Evolutionary conservation across 768 basidiomycete genomes (phyloP).

Genomic region (Tephrocybe sp.): DNA sequence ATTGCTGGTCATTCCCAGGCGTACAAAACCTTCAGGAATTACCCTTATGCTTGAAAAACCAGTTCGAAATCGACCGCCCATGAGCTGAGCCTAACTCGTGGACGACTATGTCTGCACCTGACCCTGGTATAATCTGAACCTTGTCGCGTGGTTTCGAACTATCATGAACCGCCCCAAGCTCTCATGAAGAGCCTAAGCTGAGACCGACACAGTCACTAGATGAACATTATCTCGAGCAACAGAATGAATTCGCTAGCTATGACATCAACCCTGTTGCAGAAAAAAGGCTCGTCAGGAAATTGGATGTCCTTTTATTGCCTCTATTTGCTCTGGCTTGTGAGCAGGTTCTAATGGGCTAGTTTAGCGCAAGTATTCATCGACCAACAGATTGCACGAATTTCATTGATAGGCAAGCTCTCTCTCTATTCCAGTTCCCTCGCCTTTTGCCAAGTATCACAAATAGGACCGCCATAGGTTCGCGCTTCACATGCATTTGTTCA

Average conservation of each 20-base stretch:
- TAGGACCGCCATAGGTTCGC: conserved; percentile 23
- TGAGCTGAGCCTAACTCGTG: too few relatives aligned
- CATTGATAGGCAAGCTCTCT: conserved; percentile 16
- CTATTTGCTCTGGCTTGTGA: conserved; percentile 23
- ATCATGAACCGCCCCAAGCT: too few relatives aligned
- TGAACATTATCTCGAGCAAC: background rate
- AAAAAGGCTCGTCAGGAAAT: conserved; percentile 32
- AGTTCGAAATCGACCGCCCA: too few relatives aligned
- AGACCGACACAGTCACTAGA: too few relatives aligned
- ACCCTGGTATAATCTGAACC: too few relatives aligned
- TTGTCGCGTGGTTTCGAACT: too few relatives aligned
- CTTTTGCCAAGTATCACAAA: background rate
- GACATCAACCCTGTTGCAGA: conserved; percentile 28
- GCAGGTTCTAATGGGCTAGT: background rate
- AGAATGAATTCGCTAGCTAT: background rate
- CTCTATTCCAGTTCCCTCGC: background rate
- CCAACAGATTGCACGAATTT: conserved; percentile 21
- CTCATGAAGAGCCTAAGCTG: too few relatives aligned
- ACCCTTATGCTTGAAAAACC: too few relatives aligned
- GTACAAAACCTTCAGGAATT: too few relatives aligned
- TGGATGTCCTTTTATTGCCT: conserved; percentile 34
- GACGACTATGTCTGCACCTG: too few relatives aligned
- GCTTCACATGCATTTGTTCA: background rate
- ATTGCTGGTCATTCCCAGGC: too few relatives aligned
- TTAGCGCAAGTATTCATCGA: background rate